Evolutionary conservation across 2,329 filamentous ascomycete species (phyloP), one percentile per base, ranked within the genome.

Genomic region (Meredithiella fracta): DNA sequence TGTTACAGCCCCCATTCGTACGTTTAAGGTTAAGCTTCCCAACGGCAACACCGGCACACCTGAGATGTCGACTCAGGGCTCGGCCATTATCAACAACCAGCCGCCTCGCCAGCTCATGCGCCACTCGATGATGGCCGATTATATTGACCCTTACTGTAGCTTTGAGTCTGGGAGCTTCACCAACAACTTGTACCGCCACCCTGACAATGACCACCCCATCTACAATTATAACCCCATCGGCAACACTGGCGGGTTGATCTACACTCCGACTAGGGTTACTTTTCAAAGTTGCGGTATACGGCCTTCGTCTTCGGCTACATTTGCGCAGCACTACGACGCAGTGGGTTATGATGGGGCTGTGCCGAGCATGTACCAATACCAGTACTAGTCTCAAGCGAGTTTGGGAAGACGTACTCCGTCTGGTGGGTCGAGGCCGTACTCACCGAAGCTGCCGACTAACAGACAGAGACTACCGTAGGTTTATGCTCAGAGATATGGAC

Each of bases 191-290:
- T 42, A 53, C 11, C 42, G 50, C 7, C 53, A 50, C 3, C 52
- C 57, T 4, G 26, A 49, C 7, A 59, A 53, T 17, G 51, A 51
- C 22, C 57, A 59, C 47, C 54, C 57, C 3, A 56, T 56, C 9
- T 59, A 53, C 26, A 51, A 49, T 14, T 59, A 59, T 42, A 53
- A 54, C 22, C 57, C 57, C 14, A 56, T 59, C 47, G 54, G 54
- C 2, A 15, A 53, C n/a, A 34, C 23, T 22, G 9, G 17, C 1
- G 23, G 42, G 26, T 47, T 29, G 6, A 22, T 34, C 3, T 50
- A 50, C 20, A 56, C 44, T 25, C 54, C 42, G 11, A 49, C 22
- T 15, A 54, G 56, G 34, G 29, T 40, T 3, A 49, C 40, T 25
- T 56, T 44, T 20, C 37, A 31, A 50, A 51, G 34, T 34, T 25